Evolutionary conservation across 179 eudicot species (phyloP).

Genomic region (Vitellaria paradoxa): DNA sequence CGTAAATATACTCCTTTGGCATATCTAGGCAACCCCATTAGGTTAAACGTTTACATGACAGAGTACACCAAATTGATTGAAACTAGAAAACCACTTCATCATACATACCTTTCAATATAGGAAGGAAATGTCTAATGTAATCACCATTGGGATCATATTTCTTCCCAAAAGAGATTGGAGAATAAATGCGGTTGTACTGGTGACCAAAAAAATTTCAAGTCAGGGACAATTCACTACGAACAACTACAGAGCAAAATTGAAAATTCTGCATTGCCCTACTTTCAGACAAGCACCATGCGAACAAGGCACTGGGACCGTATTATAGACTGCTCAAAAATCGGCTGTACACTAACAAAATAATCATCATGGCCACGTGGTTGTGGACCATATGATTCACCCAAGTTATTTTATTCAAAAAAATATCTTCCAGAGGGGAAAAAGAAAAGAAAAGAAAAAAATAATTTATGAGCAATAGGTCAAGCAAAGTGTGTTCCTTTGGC

Average conservation of each 20-base stretch:
- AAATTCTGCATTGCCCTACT: not conserved
- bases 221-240: not conserved
- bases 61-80: not conserved
- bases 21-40: constrained; percentile 48
- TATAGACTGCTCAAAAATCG: not conserved
- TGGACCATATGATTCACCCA: not conserved
- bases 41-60: not conserved
- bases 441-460: too few species aligned
- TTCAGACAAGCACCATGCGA: not conserved
- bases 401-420: not conserved
- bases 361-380: not conserved
- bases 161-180: constrained; percentile 91
- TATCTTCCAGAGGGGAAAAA: not conserved
- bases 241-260: not conserved
- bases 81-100: not conserved
- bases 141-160: constrained; percentile 80
- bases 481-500: not conserved
- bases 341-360: not conserved
- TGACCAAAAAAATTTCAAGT: constrained; percentile 4
- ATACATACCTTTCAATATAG: constrained; percentile 68
- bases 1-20: constrained; percentile 91
- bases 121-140: constrained; percentile 85
- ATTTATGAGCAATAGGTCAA: too few species aligned
- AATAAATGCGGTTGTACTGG: constrained; percentile 88
- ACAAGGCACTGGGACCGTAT: not conserved